These are phyloP conservation scores for Lineolata rhizophorae DNA, from an alignment of 495 filamentous ascomycete genomes.

Conservation along the genomic window DNA sequence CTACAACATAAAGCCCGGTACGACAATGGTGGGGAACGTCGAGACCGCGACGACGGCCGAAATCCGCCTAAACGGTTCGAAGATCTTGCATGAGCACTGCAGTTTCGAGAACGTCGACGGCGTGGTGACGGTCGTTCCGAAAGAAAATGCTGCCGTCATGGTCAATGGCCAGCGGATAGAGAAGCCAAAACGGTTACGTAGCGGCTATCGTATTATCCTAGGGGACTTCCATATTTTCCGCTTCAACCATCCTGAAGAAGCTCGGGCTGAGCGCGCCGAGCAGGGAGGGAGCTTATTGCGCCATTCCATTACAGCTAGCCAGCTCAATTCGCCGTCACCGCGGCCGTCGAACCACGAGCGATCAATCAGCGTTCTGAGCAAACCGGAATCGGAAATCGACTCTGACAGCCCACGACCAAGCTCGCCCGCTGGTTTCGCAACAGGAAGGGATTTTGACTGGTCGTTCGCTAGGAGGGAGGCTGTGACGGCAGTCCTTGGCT, in stretches of 20 bases:
- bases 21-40: slow-evolving; percentile 81
- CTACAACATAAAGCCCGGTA: slow-evolving; percentile 93
- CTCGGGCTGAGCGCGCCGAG: slow-evolving; percentile 76
- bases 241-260: slow-evolving; percentile 96
- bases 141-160: slow-evolving; percentile 85
- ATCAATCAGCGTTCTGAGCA: slow-evolving; percentile 19
- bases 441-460: slow-evolving; percentile 59
- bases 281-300: slow-evolving; percentile 58
- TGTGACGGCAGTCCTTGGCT: slow-evolving; percentile 70
- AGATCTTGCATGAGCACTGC: slow-evolving; percentile 83
- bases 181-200: slow-evolving; percentile 62
- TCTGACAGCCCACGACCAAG: slow-evolving; percentile 37
- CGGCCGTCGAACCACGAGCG: slow-evolving; percentile 60
- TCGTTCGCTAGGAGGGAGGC: slow-evolving; percentile 85
- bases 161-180: slow-evolving; percentile 82
- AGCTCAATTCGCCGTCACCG: slow-evolving; percentile 30
- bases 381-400: slow-evolving; percentile 47
- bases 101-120: slow-evolving; percentile 83
- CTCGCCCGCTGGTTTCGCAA: no score
- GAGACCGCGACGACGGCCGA: slow-evolving; percentile 61
- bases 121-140: slow-evolving; percentile 70
- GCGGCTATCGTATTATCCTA: slow-evolving; percentile 84
- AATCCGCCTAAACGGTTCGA: slow-evolving; percentile 81
- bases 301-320: slow-evolving; percentile 68
- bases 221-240: slow-evolving; percentile 98